A percentile compares a stretch with the other conserved stretches of the same genome.
phyloP scores from a whole-genome alignment of 306 rosid species.

The Urtica urens region DNA sequence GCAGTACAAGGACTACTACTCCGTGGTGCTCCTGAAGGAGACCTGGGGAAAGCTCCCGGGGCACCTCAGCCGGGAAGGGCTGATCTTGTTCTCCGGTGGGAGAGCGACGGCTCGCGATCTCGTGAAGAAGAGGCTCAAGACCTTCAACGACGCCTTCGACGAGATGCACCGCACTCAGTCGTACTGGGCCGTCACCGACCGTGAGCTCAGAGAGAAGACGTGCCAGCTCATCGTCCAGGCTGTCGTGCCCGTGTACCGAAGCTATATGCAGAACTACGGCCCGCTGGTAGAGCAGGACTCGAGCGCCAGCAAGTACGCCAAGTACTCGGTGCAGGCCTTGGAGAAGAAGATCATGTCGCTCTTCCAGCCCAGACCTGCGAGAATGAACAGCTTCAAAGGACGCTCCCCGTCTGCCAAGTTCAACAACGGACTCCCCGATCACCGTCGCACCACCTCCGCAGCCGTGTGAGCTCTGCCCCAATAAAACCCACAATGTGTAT shows the following conservation, averaged over 20 bases:
- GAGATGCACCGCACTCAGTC: slow-evolving; percentile 74
- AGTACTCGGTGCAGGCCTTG: slow-evolving; percentile 73
- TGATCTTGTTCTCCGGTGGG: slow-evolving; percentile 91
- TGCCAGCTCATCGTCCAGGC: slow-evolving; percentile 89
- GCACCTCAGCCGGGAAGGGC: slow-evolving; percentile 88
- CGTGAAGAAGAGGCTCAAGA: slow-evolving; percentile 86
- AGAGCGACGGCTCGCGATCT: slow-evolving; percentile 99
- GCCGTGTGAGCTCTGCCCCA: slow-evolving; percentile 52
- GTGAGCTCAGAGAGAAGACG: slow-evolving; percentile 79
- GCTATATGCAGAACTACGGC: slow-evolving; percentile 98
- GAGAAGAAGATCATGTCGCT: slow-evolving; percentile 80
- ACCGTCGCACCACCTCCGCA: slow-evolving; percentile 77
- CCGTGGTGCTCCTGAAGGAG: slow-evolving; percentile 51
- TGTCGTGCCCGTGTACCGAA: slow-evolving; percentile 90
- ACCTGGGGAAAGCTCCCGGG: slow-evolving; percentile 97
- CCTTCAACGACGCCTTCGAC: slow-evolving; percentile 78
- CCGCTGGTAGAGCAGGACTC: slow-evolving; percentile 94
- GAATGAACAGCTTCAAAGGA: slow-evolving; percentile 66
- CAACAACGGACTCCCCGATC: slow-evolving; percentile 47
- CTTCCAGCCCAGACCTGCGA: slow-evolving; percentile 63
- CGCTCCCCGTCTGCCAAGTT: slow-evolving; percentile 61
- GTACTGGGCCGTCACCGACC: slow-evolving; percentile 56
- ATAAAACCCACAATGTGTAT: no score
- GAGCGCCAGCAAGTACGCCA: slow-evolving; percentile 71
- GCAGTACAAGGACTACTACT: slow-evolving; percentile 62